Evolutionary conservation across 768 basidiomycete species (phyloP).

Genomic region (Mycena floridula): DNA sequence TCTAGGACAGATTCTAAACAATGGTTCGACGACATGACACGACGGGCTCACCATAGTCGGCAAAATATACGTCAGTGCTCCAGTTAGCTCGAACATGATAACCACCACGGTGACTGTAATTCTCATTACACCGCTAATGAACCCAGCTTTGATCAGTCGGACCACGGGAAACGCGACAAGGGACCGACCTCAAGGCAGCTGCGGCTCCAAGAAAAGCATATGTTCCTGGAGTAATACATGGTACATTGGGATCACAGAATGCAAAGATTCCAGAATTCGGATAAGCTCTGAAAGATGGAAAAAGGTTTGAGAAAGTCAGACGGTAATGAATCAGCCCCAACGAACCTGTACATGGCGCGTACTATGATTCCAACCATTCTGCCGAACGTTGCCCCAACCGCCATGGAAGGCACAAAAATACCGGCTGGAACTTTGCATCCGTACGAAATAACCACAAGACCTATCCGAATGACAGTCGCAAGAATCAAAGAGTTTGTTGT

Average conservation of each 20-base stretch:
- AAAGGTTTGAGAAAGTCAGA: slow-evolving; percentile 2
- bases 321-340: slow-evolving; percentile 4
- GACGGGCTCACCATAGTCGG: slow-evolving; percentile 81
- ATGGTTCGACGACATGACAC: background rate
- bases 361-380: slow-evolving; percentile 96
- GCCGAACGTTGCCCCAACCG: slow-evolving; percentile 94
- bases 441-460: slow-evolving; percentile 86
- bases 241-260: slow-evolving; percentile 84
- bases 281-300: slow-evolving; percentile 60
- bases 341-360: slow-evolving; percentile 83
- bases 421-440: slow-evolving; percentile 96
- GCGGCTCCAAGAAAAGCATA: slow-evolving; percentile 98
- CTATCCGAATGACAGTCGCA: slow-evolving; percentile 84
- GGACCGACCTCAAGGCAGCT: slow-evolving; percentile 77
- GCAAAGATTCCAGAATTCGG: slow-evolving; percentile 84
- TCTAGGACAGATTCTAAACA: slow-evolving; percentile 42
- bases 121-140: slow-evolving; percentile 83
- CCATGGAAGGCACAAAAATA: slow-evolving; percentile 99
- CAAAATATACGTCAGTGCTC: slow-evolving; percentile 92
- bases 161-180: background rate
- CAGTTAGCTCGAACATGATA: slow-evolving; percentile 95
- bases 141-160: background rate
- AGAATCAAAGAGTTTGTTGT: slow-evolving; percentile 91
- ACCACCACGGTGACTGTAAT: slow-evolving; percentile 98
- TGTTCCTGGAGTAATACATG: slow-evolving; percentile 97